Evolutionary conservation across 192 early-diverging fungal species (phyloP).

Genomic region (Coemansia sp.): DNA sequence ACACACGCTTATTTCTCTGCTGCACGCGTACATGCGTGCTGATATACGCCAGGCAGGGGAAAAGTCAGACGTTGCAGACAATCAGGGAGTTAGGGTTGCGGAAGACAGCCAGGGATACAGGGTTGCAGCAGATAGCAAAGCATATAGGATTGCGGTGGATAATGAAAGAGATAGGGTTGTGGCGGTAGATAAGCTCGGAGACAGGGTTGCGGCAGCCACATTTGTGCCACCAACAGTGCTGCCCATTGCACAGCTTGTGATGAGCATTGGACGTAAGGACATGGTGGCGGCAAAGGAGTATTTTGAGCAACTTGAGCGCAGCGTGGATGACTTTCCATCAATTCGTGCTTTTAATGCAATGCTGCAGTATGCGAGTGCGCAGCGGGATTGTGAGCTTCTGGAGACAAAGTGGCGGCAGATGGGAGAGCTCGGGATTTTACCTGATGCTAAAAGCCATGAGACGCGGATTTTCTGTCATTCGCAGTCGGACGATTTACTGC

Average conservation of each 20-base stretch:
- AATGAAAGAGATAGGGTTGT: not conserved
- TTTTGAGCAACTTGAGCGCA: slow-evolving; percentile 21
- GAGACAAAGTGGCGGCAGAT: slow-evolving; percentile 42
- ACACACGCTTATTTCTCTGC: slow-evolving; percentile 18
- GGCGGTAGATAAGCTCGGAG: not conserved
- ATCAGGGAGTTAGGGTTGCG: not conserved
- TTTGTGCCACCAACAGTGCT: slow-evolving; percentile 19
- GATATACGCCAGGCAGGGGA: not conserved
- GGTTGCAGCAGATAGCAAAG: no score
- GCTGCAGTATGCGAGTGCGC: slow-evolving; percentile 15
- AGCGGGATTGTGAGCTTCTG: slow-evolving; percentile 7
- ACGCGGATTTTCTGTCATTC: slow-evolving; percentile 25
- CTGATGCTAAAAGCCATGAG: slow-evolving; percentile 18
- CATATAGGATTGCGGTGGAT: not conserved
- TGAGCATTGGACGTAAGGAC: slow-evolving; percentile 6
- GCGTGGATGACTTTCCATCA: slow-evolving; percentile 15
- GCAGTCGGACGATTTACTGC: slow-evolving; percentile 17
- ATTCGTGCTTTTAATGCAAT: slow-evolving; percentile 26
- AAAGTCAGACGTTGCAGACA: not conserved
- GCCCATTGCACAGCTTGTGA: slow-evolving; percentile 15
- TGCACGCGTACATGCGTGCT: slow-evolving; percentile 11
- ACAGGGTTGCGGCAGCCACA: not conserved
- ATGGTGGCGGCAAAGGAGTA: slow-evolving; percentile 13
- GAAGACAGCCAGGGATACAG: no score
- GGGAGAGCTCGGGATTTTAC: slow-evolving; percentile 16